phyloP scores from a whole-genome alignment of 768 basidiomycete species.

The Boletus sp. region DNA sequence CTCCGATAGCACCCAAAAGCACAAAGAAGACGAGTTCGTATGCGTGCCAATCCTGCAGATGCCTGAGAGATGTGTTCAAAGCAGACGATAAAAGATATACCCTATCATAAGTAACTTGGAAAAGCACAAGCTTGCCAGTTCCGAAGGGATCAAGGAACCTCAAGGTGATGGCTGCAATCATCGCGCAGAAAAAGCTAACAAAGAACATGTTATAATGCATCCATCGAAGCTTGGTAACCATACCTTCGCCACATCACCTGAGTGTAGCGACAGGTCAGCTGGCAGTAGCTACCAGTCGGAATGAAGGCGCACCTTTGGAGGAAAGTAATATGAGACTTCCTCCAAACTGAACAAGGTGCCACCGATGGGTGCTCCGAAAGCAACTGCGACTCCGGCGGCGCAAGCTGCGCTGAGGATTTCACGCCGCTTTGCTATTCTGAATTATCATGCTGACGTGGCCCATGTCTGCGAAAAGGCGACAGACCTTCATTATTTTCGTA shows the following conservation, averaged over 20 bases:
- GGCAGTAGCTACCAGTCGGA: not conserved
- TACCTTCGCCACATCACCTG: constrained; percentile 94
- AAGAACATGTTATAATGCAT: constrained; percentile 8
- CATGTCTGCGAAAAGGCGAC: constrained; percentile 11
- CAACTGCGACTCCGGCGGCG: constrained; percentile 96
- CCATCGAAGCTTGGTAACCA: constrained; percentile 7
- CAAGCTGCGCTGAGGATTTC: constrained; percentile 95
- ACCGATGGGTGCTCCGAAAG: constrained; percentile 95
- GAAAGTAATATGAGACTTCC: constrained; percentile 96
- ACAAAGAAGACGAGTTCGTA: constrained; percentile 85
- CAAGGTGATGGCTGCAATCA: constrained; percentile 94
- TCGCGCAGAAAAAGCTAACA: constrained; percentile 93
- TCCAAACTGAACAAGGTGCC: constrained; percentile 91
- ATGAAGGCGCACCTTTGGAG: constrained; percentile 63
- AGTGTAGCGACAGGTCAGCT: constrained; percentile 1
- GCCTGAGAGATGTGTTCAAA: constrained; percentile 1
- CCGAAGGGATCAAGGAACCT: constrained; percentile 93
- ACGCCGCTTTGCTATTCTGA: constrained; percentile 71
- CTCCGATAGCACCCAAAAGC: constrained; percentile 85
- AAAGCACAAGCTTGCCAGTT: constrained; percentile 89
- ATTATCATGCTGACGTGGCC: not conserved
- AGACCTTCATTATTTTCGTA: constrained; percentile 94
- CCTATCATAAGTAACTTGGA: constrained; percentile 87
- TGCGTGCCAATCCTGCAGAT: constrained; percentile 83
- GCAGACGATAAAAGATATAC: constrained; percentile 32